Base-by-base conservation (phyloP, 2,329 filamentous ascomycete genomes). In the Calonectria montana region DNA sequence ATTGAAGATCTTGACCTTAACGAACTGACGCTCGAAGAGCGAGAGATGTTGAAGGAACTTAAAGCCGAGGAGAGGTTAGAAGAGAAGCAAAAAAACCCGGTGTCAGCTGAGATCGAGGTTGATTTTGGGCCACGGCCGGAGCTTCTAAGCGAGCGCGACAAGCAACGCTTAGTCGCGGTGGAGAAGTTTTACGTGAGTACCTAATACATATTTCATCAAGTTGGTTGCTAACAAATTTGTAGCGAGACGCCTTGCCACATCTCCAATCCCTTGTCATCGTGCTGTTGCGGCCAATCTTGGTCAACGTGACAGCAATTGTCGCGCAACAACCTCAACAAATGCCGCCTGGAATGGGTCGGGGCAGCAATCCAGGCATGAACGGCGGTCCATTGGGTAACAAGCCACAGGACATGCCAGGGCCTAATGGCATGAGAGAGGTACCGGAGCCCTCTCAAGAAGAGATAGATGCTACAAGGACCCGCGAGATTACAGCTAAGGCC, bases 221-320 rank as follows among this genome's bases (percentile, higher is more conserved):
- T 53, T 8, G 25, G 23, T 41, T 27, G 37, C 69, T 70, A 59
- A 71, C 66, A 43, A 4, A 31, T 4, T 9, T 25, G 27, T 77
- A 97, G 94, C 88, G 90, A 79, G 88, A 93, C 73, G 91, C 94
- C 0, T 86, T 99, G 64, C 94, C 96, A 1, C 92, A 97, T 82
- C 85, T 99, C 18, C 97, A 98, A 81, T 98, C 96, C 1, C 86
- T 98, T 16, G 93, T 98, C 4, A 97, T 98, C 77, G 96, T 98
- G 5, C 88, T 98, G 45, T 89, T 98, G 75, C 97, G 97, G 82
- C 94, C 95, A 16, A 93, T 98, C 48, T 85, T 98, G 72, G 90
- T 93, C 43, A 97, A 97, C 80, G 95, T 98, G 57, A 97, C 94
- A 31, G 93, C 94, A n/a, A 89, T 97, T 69, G 92, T 96, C 65